phyloP scores from a whole-genome alignment of 2,329 filamentous ascomycete genomes.

The Pestalotiopsis sp. region DNA sequence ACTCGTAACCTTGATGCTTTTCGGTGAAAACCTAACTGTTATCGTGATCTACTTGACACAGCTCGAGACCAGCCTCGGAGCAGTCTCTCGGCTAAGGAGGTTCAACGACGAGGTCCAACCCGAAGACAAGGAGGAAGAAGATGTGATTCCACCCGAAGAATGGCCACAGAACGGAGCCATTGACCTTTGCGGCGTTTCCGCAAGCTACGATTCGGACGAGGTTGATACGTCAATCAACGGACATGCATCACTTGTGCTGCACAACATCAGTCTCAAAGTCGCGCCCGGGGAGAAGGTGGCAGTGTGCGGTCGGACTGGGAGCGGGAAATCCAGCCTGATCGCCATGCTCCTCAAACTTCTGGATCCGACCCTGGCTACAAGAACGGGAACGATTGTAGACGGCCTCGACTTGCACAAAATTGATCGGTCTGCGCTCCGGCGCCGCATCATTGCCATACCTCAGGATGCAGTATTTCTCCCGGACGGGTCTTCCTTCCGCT shows the following conservation, averaged over 20 bases:
- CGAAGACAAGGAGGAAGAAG: slow-evolving; percentile 25
- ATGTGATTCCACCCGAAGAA: slow-evolving; percentile 25
- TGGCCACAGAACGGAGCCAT: slow-evolving; percentile 32
- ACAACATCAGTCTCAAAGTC: slow-evolving; percentile 30
- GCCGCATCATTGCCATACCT: slow-evolving; percentile 42
- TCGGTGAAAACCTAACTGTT: slow-evolving; percentile 28
- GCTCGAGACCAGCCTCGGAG: slow-evolving; percentile 25
- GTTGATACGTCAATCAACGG: slow-evolving; percentile 9
- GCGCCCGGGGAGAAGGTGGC: slow-evolving; percentile 33
- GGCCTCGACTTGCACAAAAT: slow-evolving; percentile 31
- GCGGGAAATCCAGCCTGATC: slow-evolving; percentile 44
- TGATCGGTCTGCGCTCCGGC: slow-evolving; percentile 35
- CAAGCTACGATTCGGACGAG: slow-evolving; percentile 22
- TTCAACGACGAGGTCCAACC: slow-evolving; percentile 26
- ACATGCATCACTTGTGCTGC: slow-evolving; percentile 26
- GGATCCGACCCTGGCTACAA: slow-evolving; percentile 27
- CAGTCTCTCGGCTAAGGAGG: slow-evolving; percentile 29
- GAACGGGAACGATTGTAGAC: slow-evolving; percentile 37
- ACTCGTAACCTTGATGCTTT: slow-evolving; percentile 33
- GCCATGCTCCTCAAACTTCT: slow-evolving; percentile 41
- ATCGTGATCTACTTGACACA: slow-evolving; percentile 22
- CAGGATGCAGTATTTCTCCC: slow-evolving; percentile 46
- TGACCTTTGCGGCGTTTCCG: slow-evolving; percentile 26
- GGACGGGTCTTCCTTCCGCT: slow-evolving; percentile 34
- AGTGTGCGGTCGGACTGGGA: slow-evolving; percentile 36